These are phyloP conservation scores for Theobroma cacao DNA, from an alignment of 345 rosid genomes.

Conservation along the genomic window DNA sequence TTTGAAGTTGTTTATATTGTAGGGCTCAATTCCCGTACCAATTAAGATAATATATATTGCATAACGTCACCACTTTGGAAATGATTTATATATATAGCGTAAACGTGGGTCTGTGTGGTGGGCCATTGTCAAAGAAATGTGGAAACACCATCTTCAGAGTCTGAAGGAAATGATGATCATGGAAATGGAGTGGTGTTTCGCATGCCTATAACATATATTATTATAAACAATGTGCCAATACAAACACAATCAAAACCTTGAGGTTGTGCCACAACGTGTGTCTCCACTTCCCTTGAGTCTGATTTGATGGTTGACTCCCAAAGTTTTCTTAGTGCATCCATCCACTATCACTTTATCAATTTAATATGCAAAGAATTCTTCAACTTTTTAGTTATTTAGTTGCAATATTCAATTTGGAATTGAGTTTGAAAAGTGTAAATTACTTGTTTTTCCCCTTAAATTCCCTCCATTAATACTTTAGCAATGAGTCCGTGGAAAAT, in stretches of 20 bases:
- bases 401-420: not conserved
- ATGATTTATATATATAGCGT: no score
- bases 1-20: no score
- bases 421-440: not conserved
- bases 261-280: constrained; percentile 6
- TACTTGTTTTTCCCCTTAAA: not conserved
- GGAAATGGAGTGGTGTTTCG: no score
- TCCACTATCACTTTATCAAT: constrained; percentile 3
- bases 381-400: not conserved
- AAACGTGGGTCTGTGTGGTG: no score
- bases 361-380: not conserved
- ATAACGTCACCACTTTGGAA: no score
- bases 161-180: no score
- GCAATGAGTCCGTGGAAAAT: not conserved
- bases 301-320: constrained; percentile 3
- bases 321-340: constrained; percentile 10
- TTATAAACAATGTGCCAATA: constrained; percentile 2
- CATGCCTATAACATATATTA: no score
- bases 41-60: no score
- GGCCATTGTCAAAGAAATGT: no score
- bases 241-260: constrained; percentile 10
- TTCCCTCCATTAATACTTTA: not conserved
- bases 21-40: no score
- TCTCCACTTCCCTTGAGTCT: constrained; percentile 14
- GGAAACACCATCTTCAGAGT: no score